Evolutionary conservation across 345 rosid genomes (phyloP).

Genomic region (Carallia brachiata): DNA sequence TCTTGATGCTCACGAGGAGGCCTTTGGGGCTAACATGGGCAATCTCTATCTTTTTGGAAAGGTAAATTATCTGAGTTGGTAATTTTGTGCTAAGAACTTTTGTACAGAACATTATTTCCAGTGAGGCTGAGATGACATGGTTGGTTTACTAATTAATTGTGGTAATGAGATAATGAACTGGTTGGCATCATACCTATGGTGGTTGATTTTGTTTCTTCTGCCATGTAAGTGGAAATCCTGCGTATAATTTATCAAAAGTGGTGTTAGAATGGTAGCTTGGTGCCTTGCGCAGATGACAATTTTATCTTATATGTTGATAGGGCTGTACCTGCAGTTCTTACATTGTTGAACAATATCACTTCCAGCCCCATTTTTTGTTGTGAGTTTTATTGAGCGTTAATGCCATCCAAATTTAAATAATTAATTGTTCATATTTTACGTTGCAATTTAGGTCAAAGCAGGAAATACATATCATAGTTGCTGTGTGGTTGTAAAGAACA

Average conservation of each 20-base stretch:
- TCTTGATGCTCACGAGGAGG: constrained; percentile 84
- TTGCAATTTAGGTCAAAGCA: constrained; percentile 66
- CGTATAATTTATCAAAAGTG: too few relatives aligned
- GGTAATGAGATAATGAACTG: background rate
- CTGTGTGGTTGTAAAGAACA: constrained; percentile 77
- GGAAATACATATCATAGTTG: constrained; percentile 78
- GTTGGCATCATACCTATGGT: background rate
- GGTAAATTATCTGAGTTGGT: constrained; percentile 41
- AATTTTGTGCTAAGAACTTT: background rate
- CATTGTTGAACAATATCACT: too few relatives aligned
- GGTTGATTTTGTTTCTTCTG: too few relatives aligned
- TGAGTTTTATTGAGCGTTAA: background rate
- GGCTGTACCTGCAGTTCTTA: too few relatives aligned
- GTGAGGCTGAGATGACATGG: background rate
- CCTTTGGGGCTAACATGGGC: constrained; percentile 75
- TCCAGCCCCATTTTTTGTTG: too few relatives aligned
- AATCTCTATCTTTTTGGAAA: constrained; percentile 85
- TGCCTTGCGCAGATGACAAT: too few relatives aligned
- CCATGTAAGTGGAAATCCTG: too few relatives aligned
- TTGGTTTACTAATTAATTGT: background rate
- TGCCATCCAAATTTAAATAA: background rate
- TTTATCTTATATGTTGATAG: too few relatives aligned
- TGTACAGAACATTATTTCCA: background rate
- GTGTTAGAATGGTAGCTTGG: too few relatives aligned
- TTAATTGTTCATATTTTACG: constrained; percentile 8